A percentile compares a stretch with the other conserved stretches of the same genome.
Evolutionary conservation across 2,329 filamentous ascomycete species (phyloP).

Genomic region (Arthroderma sp.): DNA sequence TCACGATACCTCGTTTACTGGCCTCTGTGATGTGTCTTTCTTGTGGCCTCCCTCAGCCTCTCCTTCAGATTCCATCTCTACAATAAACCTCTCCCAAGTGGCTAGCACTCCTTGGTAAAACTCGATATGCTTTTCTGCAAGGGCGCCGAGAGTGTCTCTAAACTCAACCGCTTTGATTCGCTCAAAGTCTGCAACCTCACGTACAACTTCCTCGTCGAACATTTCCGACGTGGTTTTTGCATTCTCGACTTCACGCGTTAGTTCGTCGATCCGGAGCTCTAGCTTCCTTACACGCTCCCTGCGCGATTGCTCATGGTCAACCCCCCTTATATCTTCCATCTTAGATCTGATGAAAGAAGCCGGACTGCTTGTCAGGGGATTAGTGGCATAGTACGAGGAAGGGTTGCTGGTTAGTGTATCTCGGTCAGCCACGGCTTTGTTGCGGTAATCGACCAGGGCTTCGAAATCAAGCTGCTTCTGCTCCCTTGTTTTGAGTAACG

Average conservation of each 20-base stretch:
- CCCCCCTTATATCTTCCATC: slow-evolving; percentile 89
- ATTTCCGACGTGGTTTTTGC: slow-evolving; percentile 78
- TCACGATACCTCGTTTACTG: too few relatives aligned
- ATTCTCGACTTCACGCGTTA: slow-evolving; percentile 77
- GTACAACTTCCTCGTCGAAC: slow-evolving; percentile 92
- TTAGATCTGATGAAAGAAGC: slow-evolving; percentile 83
- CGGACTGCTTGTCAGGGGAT: slow-evolving; percentile 47
- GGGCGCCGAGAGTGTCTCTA: slow-evolving; percentile 65
- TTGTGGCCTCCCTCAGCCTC: slow-evolving; percentile 5
- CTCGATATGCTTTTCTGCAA: slow-evolving; percentile 73
- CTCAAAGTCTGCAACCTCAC: slow-evolving; percentile 88
- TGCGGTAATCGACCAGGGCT: slow-evolving; percentile 86
- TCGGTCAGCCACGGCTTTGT: slow-evolving; percentile 75
- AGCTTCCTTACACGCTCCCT: slow-evolving; percentile 79
- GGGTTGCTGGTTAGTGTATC: slow-evolving; percentile 61
- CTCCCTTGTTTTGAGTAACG: slow-evolving; percentile 80
- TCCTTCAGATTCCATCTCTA: slow-evolving; percentile 58
- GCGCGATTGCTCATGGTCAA: slow-evolving; percentile 86
- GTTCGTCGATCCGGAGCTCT: slow-evolving; percentile 81
- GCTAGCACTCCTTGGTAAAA: slow-evolving; percentile 72
- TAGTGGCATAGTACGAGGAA: slow-evolving; percentile 42
- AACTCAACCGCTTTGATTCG: slow-evolving; percentile 92
- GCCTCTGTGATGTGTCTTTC: too few relatives aligned
- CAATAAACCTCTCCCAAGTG: slow-evolving; percentile 82
- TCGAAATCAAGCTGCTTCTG: slow-evolving; percentile 98